phyloP scores from a whole-genome alignment of 805 yeast species.

The Zygosaccharomyces siamensis region DNA sequence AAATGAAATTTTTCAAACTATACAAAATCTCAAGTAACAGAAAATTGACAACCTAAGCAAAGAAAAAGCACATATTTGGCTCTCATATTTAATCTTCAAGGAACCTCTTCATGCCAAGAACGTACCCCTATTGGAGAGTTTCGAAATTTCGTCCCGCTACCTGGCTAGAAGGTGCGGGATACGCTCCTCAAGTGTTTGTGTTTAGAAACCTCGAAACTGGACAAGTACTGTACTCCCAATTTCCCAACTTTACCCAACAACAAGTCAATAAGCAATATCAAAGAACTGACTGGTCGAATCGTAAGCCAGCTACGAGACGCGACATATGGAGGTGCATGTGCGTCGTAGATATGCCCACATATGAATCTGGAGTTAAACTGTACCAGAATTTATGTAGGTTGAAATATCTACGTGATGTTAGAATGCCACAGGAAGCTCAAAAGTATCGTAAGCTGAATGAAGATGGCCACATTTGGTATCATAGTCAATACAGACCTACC shows the following conservation, averaged over 20 bases:
- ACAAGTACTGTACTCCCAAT: conserved; percentile 84
- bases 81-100: neutral
- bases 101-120: neutral
- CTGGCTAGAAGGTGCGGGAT: conserved; percentile 55
- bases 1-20: neutral
- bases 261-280: conserved; percentile 59
- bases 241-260: conserved; percentile 47
- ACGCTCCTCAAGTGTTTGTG: conserved; percentile 78
- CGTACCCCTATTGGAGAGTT: conserved; percentile 13
- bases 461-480: conserved; percentile 79
- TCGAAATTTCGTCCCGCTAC: conserved; percentile 48
- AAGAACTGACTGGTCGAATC: conserved; percentile 86
- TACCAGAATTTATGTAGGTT: conserved; percentile 70
- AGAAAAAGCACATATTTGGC: neutral
- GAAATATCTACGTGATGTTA: conserved; percentile 65
- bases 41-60: neutral
- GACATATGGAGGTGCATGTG: conserved; percentile 92
- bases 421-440: conserved; percentile 55
- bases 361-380: conserved; percentile 64
- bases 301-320: conserved; percentile 70
- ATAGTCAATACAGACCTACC: conserved; percentile 85
- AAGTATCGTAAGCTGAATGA: conserved; percentile 64
- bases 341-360: conserved; percentile 60
- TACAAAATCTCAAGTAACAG: neutral
- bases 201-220: conserved; percentile 86